Evolutionary conservation across 2,329 filamentous ascomycete genomes (phyloP).

Genomic region (Trichoderma pleuroti): DNA sequence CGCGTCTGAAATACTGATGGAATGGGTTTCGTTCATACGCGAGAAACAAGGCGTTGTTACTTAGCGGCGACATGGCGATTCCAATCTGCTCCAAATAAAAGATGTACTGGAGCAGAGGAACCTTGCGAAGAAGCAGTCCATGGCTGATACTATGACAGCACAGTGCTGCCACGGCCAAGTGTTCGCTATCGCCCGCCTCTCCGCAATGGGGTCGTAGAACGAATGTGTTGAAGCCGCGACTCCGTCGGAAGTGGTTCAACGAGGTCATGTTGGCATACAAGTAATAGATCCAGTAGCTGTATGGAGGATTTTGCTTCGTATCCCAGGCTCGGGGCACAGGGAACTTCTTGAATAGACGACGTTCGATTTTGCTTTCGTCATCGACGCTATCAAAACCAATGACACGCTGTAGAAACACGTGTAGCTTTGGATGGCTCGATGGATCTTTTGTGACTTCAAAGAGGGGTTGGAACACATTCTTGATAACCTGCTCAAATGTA

Average conservation of each 20-base stretch:
- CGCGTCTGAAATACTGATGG: slow-evolving; percentile 89
- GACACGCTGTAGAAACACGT: slow-evolving; percentile 90
- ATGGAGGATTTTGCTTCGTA: slow-evolving; percentile 92
- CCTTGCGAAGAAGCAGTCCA: slow-evolving; percentile 86
- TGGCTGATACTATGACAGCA: slow-evolving; percentile 98
- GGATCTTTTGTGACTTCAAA: slow-evolving; percentile 94
- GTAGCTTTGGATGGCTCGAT: slow-evolving; percentile 81
- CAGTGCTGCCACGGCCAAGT: slow-evolving; percentile 84
- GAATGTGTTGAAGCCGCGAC: slow-evolving; percentile 93
- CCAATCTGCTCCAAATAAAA: slow-evolving; percentile 98
- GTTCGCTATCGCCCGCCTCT: slow-evolving; percentile 94
- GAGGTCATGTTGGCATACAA: slow-evolving; percentile 91
- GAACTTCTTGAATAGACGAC: slow-evolving; percentile 92
- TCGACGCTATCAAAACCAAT: slow-evolving; percentile 98
- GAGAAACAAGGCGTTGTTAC: slow-evolving; percentile 94
- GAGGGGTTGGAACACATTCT: slow-evolving; percentile 87
- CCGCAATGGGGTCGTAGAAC: slow-evolving; percentile 90
- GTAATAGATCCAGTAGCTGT: slow-evolving; percentile 99
- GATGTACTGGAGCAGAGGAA: slow-evolving; percentile 96
- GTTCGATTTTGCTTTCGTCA: slow-evolving; percentile 94
- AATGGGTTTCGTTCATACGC: slow-evolving; percentile 97
- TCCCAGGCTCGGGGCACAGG: slow-evolving; percentile 85
- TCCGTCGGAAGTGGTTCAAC: slow-evolving; percentile 85
- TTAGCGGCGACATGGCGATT: slow-evolving; percentile 98
- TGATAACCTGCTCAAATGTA: slow-evolving; percentile 84